Base-by-base conservation (phyloP, 2,329 filamentous ascomycete genomes). In the Aspergillus jensenii region DNA sequence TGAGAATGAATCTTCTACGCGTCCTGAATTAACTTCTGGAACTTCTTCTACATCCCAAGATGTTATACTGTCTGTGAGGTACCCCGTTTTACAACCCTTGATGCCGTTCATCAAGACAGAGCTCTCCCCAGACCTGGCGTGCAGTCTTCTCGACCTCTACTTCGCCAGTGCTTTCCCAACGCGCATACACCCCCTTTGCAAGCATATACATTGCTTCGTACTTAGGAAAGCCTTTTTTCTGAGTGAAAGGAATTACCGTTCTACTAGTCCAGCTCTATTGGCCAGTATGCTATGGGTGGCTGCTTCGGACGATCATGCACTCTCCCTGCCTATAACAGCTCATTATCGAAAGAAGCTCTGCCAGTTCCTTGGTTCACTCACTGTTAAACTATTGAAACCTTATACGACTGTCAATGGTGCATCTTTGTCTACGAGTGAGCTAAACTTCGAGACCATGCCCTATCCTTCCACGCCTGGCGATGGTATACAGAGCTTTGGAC, bases 271-370 rank as follows among this genome's bases (percentile, higher is more conserved):
- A 44, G 91, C 92, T 3, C 80, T 97, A 46, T 81, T 97, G 27
- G 90, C 93, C 40, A 96, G 91, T 75, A 96, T 97, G 86, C 83
- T 97, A n/a, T 97, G 92, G 92, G 90, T 96, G 45, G 91, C 91
- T 27, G 92, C 92, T 14, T 88, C 96, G 72, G 96, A 92, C 17
- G 95, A 91, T 74, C 91, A 96, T 69, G 90, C 91, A 11, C 85
- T 91, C 44, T 91, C 92, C 69, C 76, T 96, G 60, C 91, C 91
- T 19, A 90, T 89, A 51, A 86, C 90, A 27, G 90, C 91, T 2
- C 90, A 90, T n/a, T 89, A 91, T 17, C 84, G 92, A 52, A 89
- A 88, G 59, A 90, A 90, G 70, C 88, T 93, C 54, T 96, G 92
- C 74, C 91, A 96, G 74, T 93, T 90, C 75, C 80, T 97, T 39